Evolutionary conservation across 2,329 filamentous ascomycete genomes (phyloP), one percentile per base, ranked within the genome.

Genomic region (Diaporthe ilicicola): DNA sequence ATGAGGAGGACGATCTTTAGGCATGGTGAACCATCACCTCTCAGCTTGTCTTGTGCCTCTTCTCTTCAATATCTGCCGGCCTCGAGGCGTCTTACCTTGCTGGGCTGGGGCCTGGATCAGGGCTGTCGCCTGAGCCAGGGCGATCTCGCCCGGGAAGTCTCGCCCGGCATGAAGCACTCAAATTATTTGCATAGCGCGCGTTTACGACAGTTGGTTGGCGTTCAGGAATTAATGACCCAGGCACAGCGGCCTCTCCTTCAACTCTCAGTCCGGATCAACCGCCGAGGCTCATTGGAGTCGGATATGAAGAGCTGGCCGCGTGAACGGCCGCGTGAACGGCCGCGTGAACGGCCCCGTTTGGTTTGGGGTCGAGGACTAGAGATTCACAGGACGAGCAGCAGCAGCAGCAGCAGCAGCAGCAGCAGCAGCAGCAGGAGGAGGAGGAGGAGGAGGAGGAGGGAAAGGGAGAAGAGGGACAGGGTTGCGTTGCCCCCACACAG

Each of bases 1-100:
- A 92, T 55, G 88, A 87, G 50, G 85, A 87, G 29, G 86, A 86
- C 10, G 87, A 88, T 15, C 84, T 85, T 2, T 87, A 90, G 27
- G 89, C 39, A 50, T 48, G 29, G 29, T 22, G 29, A 59, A 50
- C 17, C n/a, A 39, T 51, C 53, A 59, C 48, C 19, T 22, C 15
- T 59, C 66, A 29, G 42, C 59, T 37, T 64, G 59, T 44, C n/a
- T 50, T 50, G 29, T 6, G 46, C 44, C 42, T 48, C 13, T 37
- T n/a, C 4, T 37, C 44, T 48, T 50, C 3, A 12, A 50, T 24
- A n/a, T 24, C 44, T 22, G 7, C 42, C 19, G 10, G 27, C 48
- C 19, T 62, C 39, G 34, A n/a, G n/a, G n/a, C n/a, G 29, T 37
- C 59, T 7, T 50, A 44, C 44, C 34, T 44, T 6, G 29, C 19